Conservation (phyloP, 2,329 filamentous ascomycete genomes). For the Paracamarosporium sp. region DNA sequence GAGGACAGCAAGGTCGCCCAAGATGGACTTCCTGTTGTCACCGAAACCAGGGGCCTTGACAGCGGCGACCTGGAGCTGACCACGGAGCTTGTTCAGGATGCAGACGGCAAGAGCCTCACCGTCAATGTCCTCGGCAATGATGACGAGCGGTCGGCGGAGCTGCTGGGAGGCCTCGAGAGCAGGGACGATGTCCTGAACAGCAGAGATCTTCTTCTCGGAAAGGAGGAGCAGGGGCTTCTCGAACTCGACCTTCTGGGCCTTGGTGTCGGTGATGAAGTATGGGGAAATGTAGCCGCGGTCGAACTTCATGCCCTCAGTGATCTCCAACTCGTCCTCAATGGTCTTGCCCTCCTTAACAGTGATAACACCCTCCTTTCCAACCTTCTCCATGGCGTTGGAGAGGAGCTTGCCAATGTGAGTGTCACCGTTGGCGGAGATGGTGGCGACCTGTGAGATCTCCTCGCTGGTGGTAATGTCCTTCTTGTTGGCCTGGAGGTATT, state of each 20-base stretch:
- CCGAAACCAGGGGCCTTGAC: conserved; percentile 99
- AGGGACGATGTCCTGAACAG: conserved; percentile 98
- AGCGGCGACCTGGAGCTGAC: conserved; percentile 96
- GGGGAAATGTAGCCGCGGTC: conserved; percentile 98
- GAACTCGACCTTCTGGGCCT: conserved; percentile 98
- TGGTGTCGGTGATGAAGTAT: conserved; percentile 99
- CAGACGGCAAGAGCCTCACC: conserved; percentile 98
- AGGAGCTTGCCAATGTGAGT: conserved; percentile 94
- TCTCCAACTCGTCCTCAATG: conserved; percentile 94
- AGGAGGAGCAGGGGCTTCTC: conserved; percentile 99
- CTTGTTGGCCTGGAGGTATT: conserved; percentile 95
- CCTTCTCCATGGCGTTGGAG: conserved; percentile 99
- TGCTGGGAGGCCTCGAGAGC: conserved; percentile 97
- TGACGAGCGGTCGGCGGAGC: conserved; percentile 91
- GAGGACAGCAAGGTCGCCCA: conserved; percentile 92
- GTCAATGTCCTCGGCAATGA: conserved; percentile 99
- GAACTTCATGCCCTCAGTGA: conserved; percentile 99
- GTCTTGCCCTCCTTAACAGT: conserved; percentile 99
- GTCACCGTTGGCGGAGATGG: conserved; percentile 97
- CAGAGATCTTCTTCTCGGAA: conserved; percentile 99
- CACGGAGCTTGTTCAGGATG: conserved; percentile 99
- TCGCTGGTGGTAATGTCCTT: conserved; percentile 96
- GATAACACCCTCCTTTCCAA: conserved; percentile 99
- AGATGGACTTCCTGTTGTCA: conserved; percentile 99
- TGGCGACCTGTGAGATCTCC: conserved; percentile 97